Evolutionary conservation across 257 asterid species (phyloP), one percentile per base, ranked within the genome.

Genomic region (Salvia rosmarinus): DNA sequence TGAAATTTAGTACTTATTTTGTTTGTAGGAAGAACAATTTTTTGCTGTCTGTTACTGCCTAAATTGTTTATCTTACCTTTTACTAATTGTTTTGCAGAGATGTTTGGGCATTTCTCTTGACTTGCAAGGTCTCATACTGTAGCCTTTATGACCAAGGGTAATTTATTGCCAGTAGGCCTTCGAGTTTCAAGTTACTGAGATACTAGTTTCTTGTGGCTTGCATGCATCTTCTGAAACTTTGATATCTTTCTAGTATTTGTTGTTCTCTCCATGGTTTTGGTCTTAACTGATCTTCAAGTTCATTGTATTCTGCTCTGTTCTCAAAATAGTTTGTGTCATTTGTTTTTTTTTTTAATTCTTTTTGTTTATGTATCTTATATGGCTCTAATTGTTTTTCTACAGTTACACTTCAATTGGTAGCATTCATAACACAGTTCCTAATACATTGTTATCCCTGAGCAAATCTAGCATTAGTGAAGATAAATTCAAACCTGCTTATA

Each of bases 321-420:
- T 46, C 54, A 19, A 64, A 11, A 46, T 51, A 17, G 59, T 46
- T 43, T 30, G 14, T 16, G 9, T 50, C 34, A 25, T 72, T n/a
- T n/a, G n/a, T n/a, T 42, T 49, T 28, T 9, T 49, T 21, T 61
- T n/a, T n/a, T n/a, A n/a, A 37, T 37, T 37, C 7, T 6, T 37
- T 37, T 37, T 37, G 6, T 51, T 71, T 5, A 49, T 34, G 30
- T 49, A 40, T 30, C 11, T 16, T 5, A 42, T 66, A 40, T 30
- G 56, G 52, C 21, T 56, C 25, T 43, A 32, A 32, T 68, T 39
- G n/a, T 58, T 49, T 69, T 72, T 32, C 28, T 64, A 83, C 91
- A 95, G 98, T 63, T 95, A 95, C 77, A 95, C 99, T 44, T 95
- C 99, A 66, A 85, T 95, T 39, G 99, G 99, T 64, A 95, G 99